These are phyloP conservation scores for Akanthomyces dipterigenus DNA, from an alignment of 2,329 filamentous ascomycete genomes.

Conservation along the genomic window DNA sequence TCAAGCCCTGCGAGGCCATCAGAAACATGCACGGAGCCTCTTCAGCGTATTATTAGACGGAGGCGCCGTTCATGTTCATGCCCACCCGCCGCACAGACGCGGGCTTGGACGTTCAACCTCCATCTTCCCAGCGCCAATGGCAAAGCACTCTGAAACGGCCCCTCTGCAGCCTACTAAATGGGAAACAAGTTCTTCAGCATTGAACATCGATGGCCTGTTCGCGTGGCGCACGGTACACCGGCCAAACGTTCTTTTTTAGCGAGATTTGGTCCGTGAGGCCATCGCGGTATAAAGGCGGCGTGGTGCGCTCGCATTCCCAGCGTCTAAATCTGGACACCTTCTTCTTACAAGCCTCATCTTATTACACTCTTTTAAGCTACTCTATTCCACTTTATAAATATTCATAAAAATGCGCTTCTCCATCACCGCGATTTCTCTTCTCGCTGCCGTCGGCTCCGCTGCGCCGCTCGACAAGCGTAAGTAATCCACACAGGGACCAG, in stretches of 20 bases:
- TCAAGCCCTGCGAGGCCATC: neutral
- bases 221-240: neutral
- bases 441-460: neutral
- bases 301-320: neutral
- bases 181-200: neutral
- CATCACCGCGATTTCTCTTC: neutral
- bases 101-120: constrained; percentile 1
- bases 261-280: neutral
- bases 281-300: neutral
- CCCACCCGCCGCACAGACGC: neutral
- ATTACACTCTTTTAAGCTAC: neutral
- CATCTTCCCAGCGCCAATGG: neutral
- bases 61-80: neutral
- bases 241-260: neutral
- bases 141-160: neutral
- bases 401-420: constrained; percentile 1
- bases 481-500: neutral
- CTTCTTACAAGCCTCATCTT: neutral
- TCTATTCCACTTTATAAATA: neutral
- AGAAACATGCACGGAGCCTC: neutral
- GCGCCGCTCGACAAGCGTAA: constrained; percentile 6
- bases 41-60: neutral
- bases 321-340: neutral
- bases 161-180: neutral
- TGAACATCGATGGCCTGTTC: neutral